Evolutionary conservation across 78 protist species (phyloP), one percentile per base, ranked within the genome.

Genomic region (Emiliania huxleyi): DNA sequence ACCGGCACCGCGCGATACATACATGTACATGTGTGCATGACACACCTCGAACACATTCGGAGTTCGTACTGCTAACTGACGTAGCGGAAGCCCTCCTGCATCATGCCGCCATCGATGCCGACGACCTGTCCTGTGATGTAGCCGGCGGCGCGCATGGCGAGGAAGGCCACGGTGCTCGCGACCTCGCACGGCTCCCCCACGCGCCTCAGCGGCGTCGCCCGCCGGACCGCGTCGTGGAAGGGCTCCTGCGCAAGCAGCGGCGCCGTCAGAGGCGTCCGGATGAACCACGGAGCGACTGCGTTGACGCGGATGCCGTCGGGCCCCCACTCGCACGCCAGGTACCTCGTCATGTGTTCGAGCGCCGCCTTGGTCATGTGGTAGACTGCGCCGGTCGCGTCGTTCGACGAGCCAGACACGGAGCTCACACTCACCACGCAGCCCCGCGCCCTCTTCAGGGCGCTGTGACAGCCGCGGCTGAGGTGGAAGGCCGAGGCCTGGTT

Each of bases 151-250:
- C 49, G 91, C 93, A 91, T 83, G 18, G 87, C 40, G 2, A 94
- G 92, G 45, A 91, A 94, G n/a, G 91, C 96, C 26, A 91, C 92
- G 29, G n/a, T 2, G 44, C 77, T 6, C 23, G 94, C 88, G 2
- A 94, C 94, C 90, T 94, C 96, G 43, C 73, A 48, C 19, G 94
- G 91, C 84, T 94, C 96, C 12, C 91, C 96, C 21, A 81, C 77
- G 19, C 96, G 90, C 25, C 92, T 38, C 35, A 91, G 12, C 25
- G 95, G 95, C 15, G 95, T 94, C 33, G 15, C 62, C 6, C 29
- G 69, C 4, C 87, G 42, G 11, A 94, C 95, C 3, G 79, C 45
- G 4, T 0, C 55, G 43, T 3, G n/a, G 33, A 69, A 91, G 1
- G 2, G 49, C 8, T 1, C 15, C 35, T 93, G 11, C 1, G 11